phyloP scores from a whole-genome alignment of 306 rosid genomes.

The Geum urbanum region DNA sequence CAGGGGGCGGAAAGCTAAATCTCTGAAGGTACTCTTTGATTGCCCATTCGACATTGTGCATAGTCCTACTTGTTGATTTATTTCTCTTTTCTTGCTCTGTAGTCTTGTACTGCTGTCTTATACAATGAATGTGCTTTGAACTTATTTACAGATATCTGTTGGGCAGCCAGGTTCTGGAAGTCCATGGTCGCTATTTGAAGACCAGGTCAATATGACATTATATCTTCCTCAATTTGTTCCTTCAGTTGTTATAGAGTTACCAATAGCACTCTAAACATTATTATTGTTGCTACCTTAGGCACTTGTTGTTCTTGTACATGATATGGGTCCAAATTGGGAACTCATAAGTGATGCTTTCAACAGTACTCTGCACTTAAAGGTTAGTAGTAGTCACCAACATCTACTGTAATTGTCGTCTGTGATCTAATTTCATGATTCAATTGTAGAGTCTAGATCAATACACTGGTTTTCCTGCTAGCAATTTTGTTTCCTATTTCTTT shows the following conservation, averaged over 20 bases:
- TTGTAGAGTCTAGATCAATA: slow-evolving; percentile 5
- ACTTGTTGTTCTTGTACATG: slow-evolving; percentile 96
- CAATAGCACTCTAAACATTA: slow-evolving; percentile 10
- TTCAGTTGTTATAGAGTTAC: slow-evolving; percentile 15
- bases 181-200: slow-evolving; percentile 92
- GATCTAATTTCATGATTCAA: slow-evolving; percentile 3
- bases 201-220: slow-evolving; percentile 62
- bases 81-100: neutral
- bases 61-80: neutral
- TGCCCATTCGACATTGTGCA: slow-evolving; percentile 11
- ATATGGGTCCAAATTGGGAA: slow-evolving; percentile 99
- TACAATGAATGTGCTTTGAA: slow-evolving; percentile 20
- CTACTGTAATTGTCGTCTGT: neutral
- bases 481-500: neutral
- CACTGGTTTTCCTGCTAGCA: neutral
- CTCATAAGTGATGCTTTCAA: slow-evolving; percentile 90
- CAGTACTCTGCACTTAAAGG: slow-evolving; percentile 87
- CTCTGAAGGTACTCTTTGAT: slow-evolving; percentile 60
- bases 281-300: slow-evolving; percentile 40
- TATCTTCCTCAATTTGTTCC: neutral
- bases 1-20: slow-evolving; percentile 69
- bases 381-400: slow-evolving; percentile 18
- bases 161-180: slow-evolving; percentile 82
- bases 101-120: slow-evolving; percentile 4
- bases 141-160: slow-evolving; percentile 47